Evolutionary conservation across 345 rosid species (phyloP).

Genomic region (Stellera chamaejasme): DNA sequence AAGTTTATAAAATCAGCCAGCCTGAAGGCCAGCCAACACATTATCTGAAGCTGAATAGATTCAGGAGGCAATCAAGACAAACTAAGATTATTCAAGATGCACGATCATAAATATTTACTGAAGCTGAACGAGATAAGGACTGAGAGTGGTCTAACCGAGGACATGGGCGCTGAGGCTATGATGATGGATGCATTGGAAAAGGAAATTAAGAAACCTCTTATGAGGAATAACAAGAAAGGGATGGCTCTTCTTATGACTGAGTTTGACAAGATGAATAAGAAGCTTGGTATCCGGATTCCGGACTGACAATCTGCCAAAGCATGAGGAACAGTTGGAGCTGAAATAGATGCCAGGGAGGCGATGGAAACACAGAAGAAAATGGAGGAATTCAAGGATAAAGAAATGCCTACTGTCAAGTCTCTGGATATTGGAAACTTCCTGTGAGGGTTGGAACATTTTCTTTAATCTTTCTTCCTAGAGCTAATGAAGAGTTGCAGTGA

Average conservation of each 20-base stretch:
- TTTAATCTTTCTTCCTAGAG: no score
- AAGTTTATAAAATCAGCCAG: constrained; percentile 82
- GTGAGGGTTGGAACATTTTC: constrained; percentile 14
- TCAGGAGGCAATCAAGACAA: constrained; percentile 47
- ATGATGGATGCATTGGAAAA: constrained; percentile 93
- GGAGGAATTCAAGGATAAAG: constrained; percentile 92
- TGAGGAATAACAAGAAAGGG: constrained; percentile 87
- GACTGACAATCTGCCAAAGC: constrained; percentile 85
- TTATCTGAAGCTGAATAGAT: constrained; percentile 83
- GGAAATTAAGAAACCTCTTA: constrained; percentile 84
- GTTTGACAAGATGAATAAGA: constrained; percentile 83
- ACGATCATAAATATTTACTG: constrained; percentile 73
- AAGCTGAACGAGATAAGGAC: constrained; percentile 66
- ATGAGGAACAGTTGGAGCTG: constrained; percentile 77
- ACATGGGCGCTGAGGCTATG: constrained; percentile 87
- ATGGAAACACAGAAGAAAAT: constrained; percentile 96
- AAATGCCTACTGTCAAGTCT: constrained; percentile 65
- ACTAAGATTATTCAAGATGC: constrained; percentile 80
- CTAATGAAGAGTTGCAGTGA: no score
- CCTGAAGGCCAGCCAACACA: constrained; percentile 84
- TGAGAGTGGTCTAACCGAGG: constrained; percentile 74
- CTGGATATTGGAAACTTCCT: constrained; percentile 91
- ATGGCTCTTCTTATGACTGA: constrained; percentile 83
- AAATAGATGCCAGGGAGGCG: constrained; percentile 83
- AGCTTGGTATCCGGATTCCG: constrained; percentile 89